These are phyloP conservation scores for Alopecurus myosuroides DNA, from an alignment of 176 grass and related monocot genomes.

Conservation along the genomic window DNA sequence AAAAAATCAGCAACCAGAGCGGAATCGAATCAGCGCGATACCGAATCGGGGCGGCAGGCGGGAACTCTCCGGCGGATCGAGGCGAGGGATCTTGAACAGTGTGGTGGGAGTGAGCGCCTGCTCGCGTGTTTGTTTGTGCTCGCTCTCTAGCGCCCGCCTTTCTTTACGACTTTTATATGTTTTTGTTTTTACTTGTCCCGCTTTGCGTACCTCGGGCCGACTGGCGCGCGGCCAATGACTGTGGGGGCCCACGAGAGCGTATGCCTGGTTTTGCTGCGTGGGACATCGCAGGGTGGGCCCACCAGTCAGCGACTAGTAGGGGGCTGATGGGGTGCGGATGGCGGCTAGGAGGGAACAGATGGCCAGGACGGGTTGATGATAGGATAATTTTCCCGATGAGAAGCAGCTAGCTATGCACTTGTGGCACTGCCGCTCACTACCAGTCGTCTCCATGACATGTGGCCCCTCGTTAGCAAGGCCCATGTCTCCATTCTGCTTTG, in stretches of 20 bases:
- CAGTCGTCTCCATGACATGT: background rate
- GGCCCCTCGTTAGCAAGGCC: background rate
- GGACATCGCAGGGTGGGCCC: rapidly evolving
- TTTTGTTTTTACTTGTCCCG: constrained; percentile 31
- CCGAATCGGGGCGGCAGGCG: background rate
- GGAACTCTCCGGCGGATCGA: background rate
- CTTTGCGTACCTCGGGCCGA: background rate
- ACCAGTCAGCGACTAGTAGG: background rate
- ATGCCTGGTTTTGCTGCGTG: rapidly evolving
- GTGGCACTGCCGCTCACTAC: constrained; percentile 11
- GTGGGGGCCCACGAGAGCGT: rapidly evolving
- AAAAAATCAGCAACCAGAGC: background rate
- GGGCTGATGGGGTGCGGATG: background rate
- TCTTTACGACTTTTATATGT: constrained; percentile 15
- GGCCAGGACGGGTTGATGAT: background rate
- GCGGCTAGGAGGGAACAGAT: constrained; percentile 26
- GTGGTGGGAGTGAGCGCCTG: constrained; percentile 14
- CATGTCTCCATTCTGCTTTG: background rate
- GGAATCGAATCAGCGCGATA: background rate
- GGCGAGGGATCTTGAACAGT: constrained; percentile 5
- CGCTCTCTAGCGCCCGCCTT: background rate
- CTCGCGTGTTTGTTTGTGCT: background rate
- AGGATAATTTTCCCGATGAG: constrained; percentile 21
- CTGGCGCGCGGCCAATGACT: background rate
- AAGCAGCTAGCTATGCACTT: background rate